Conservation (phyloP, 768 basidiomycete species). For the Lyophyllum semitale region DNA sequence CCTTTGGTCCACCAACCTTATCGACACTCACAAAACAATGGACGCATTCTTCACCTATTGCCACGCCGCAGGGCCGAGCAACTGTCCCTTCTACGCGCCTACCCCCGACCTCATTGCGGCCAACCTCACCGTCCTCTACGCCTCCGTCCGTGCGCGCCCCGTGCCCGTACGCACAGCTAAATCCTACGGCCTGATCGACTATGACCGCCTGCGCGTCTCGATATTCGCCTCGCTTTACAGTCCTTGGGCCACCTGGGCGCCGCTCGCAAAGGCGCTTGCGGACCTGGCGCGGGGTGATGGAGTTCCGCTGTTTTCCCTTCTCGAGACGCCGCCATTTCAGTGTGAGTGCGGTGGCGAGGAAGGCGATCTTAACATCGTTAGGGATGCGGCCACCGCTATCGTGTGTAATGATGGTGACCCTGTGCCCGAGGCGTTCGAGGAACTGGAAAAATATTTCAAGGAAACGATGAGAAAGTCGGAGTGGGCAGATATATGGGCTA, state of each 20-base stretch:
- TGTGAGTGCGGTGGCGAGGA: slow-evolving; percentile 28
- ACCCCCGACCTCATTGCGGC: slow-evolving; percentile 31
- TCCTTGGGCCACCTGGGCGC: slow-evolving; percentile 34
- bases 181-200: slow-evolving; percentile 40
- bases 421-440: slow-evolving; percentile 27
- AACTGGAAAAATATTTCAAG: slow-evolving; percentile 28
- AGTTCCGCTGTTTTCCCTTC: slow-evolving; percentile 22
- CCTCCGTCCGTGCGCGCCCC: slow-evolving; percentile 30
- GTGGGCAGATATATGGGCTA: slow-evolving; percentile 34
- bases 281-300: slow-evolving; percentile 35
- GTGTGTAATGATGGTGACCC: slow-evolving; percentile 37
- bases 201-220: slow-evolving; percentile 24
- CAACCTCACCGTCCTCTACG: slow-evolving; percentile 37
- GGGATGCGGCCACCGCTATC: slow-evolving; percentile 20
- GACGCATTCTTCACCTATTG: slow-evolving; percentile 38
- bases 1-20: slow-evolving; percentile 34
- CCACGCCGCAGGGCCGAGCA: slow-evolving; percentile 33
- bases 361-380: background rate
- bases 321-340: slow-evolving; percentile 21
- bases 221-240: slow-evolving; percentile 36
- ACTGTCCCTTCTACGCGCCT: slow-evolving; percentile 40
- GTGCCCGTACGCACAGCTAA: slow-evolving; percentile 30
- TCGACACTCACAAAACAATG: slow-evolving; percentile 38
- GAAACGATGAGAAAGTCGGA: slow-evolving; percentile 23
- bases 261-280: slow-evolving; percentile 36